Percentiles rank a stretch among this genome's conserved stretches.
phyloP scores from a whole-genome alignment of 2,329 filamentous ascomycete species.

The Aspergillus floridensis region DNA sequence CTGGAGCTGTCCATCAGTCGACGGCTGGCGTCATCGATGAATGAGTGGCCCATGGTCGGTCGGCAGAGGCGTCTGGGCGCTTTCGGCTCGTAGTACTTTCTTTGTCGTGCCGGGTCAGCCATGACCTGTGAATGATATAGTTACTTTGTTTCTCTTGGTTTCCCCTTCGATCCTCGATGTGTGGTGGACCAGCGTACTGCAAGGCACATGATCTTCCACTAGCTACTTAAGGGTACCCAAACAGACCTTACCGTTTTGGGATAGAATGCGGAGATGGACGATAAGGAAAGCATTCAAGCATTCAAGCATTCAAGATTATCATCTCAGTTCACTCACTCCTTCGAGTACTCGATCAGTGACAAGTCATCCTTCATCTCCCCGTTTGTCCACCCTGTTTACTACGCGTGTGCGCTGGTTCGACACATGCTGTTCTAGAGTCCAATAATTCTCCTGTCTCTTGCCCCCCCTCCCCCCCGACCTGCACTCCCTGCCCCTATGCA shows the following conservation, averaged over 20 bases:
- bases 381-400: background rate
- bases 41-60: conserved; percentile 4
- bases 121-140: background rate
- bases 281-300: background rate
- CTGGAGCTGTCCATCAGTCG: background rate
- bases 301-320: background rate
- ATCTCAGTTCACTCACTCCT: background rate
- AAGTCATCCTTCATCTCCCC: background rate
- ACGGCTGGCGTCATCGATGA: conserved; percentile 28
- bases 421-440: conserved; percentile 4
- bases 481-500: background rate
- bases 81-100: background rate
- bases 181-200: background rate
- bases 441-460: background rate
- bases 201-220: conserved; percentile 9
- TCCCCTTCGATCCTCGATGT: background rate
- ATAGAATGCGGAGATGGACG: conserved; percentile 13
- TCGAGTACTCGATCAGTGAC: background rate
- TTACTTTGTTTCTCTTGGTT: background rate
- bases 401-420: conserved; percentile 1
- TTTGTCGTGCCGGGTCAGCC: background rate
- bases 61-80: background rate
- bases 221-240: conserved; percentile 8
- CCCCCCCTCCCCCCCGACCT: background rate
- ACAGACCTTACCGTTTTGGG: conserved; percentile 12